Conservation (phyloP, 345 rosid species). For the Moricandia arvensis region DNA sequence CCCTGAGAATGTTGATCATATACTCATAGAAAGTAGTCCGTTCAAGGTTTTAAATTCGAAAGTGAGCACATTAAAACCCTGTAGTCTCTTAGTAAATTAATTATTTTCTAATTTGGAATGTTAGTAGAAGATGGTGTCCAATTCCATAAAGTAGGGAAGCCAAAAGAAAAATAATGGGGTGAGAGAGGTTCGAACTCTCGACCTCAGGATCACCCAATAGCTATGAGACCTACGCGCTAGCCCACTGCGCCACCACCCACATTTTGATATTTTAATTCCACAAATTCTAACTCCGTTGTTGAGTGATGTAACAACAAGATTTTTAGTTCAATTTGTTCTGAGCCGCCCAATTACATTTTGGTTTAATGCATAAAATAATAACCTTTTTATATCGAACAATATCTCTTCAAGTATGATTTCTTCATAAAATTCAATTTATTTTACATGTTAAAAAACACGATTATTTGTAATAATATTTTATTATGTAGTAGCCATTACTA, state of each 20-base stretch:
- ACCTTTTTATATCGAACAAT: background rate
- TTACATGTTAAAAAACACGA: background rate
- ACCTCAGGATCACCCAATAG: slow-evolving; percentile 85
- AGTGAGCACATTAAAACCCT: no score
- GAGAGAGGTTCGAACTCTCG: slow-evolving; percentile 97
- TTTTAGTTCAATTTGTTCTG: background rate
- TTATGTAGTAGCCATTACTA: background rate
- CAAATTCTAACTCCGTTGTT: no score
- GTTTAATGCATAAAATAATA: background rate
- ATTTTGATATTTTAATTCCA: background rate
- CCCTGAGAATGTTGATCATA: no score
- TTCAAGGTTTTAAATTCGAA: no score
- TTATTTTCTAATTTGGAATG: no score
- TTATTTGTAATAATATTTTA: background rate
- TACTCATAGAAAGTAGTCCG: no score
- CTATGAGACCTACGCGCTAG: slow-evolving; percentile 98
- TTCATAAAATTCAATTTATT: background rate
- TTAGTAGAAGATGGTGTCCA: no score
- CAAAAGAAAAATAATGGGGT: slow-evolving; percentile 45
- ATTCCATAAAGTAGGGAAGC: no score
- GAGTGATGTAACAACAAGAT: no score
- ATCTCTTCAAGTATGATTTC: background rate
- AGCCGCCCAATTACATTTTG: background rate
- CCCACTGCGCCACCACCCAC: slow-evolving; percentile 99
- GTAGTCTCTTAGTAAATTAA: no score